Evolutionary conservation across 371 early-diverging fungal species (phyloP).

Genomic region (Actinomortierella ambigua): DNA sequence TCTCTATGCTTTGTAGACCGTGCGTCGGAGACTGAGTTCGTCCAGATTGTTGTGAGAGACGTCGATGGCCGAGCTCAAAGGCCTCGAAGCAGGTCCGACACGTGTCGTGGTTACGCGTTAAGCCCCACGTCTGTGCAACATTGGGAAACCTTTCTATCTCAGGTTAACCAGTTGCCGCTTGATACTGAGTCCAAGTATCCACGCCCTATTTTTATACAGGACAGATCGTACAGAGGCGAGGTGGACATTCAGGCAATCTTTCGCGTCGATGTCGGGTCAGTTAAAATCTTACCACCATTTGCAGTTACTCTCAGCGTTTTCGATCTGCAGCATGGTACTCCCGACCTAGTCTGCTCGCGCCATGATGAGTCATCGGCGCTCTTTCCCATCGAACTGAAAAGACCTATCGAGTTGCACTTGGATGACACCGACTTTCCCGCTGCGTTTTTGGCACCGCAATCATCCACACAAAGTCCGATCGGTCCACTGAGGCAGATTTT

Average conservation of each 20-base stretch:
- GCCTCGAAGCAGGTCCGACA: too few relatives aligned
- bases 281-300: conserved; percentile 1
- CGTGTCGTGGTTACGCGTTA: too few relatives aligned
- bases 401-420: not conserved
- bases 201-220: too few relatives aligned
- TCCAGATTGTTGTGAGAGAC: too few relatives aligned
- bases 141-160: too few relatives aligned
- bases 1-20: too few relatives aligned
- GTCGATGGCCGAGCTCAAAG: too few relatives aligned
- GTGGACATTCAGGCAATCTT: not conserved
- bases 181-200: too few relatives aligned
- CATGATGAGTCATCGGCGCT: not conserved
- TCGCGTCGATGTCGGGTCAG: not conserved
- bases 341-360: conserved; percentile 1
- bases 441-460: not conserved
- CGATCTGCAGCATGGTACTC: not conserved
- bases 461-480: not conserved
- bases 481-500: not conserved
- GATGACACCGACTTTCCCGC: not conserved
- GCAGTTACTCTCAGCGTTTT: not conserved
- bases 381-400: conserved; percentile 4
- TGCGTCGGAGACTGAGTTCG: too few relatives aligned
- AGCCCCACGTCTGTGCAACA: too few relatives aligned
- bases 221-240: too few relatives aligned
- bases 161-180: too few relatives aligned